phyloP scores from a whole-genome alignment of 2,329 filamentous ascomycete genomes.

The Ampelomyces quisqualis region DNA sequence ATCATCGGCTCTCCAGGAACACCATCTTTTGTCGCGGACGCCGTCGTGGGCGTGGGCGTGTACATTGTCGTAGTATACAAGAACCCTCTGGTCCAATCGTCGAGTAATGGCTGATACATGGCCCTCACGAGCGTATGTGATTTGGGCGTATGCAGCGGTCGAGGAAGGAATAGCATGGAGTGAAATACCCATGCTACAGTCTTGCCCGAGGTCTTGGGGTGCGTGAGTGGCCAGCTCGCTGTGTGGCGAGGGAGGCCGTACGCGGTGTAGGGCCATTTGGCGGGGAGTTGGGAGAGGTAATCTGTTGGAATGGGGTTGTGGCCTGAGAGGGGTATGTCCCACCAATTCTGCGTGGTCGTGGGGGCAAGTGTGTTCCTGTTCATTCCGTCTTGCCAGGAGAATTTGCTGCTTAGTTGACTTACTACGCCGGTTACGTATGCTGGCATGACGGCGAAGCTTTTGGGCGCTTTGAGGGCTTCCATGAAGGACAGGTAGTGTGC shows the following conservation, averaged over 20 bases:
- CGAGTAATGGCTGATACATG: background rate
- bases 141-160: conserved; percentile 7
- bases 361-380: background rate
- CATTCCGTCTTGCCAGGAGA: background rate
- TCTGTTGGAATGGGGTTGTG: conserved; percentile 2
- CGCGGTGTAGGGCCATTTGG: conserved; percentile 13
- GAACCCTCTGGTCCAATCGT: background rate
- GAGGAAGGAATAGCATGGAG: conserved; percentile 4
- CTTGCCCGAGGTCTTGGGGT: background rate
- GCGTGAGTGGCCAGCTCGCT: conserved; percentile 4
- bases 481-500: background rate
- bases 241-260: conserved; percentile 1
- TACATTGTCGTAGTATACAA: background rate
- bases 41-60: background rate
- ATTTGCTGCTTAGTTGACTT: background rate
- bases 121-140: background rate
- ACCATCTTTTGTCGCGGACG: background rate
- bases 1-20: background rate
- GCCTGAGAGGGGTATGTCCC: background rate
- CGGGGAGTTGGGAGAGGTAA: conserved; percentile 11
- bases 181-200: conserved; percentile 8
- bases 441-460: background rate
- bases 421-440: background rate
- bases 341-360: background rate
- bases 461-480: background rate